Conservation (phyloP, 169 alveolate species). For the Plasmodium coatneyi region DNA sequence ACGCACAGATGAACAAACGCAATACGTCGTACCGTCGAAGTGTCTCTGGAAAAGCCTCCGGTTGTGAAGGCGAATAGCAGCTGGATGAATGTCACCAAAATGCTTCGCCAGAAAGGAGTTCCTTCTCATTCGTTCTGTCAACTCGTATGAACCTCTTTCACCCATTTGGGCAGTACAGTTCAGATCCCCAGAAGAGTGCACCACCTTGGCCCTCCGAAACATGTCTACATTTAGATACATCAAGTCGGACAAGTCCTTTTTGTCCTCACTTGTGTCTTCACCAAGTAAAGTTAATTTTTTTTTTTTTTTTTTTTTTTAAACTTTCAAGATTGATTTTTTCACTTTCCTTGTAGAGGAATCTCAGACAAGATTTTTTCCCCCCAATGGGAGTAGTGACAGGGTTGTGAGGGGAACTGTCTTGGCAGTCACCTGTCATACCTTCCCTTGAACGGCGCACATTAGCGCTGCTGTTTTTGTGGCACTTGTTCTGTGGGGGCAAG, state of each 20-base stretch:
- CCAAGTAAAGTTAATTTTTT: neutral
- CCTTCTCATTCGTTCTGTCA: neutral
- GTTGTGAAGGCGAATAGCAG: conserved; percentile 57
- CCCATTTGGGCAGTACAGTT: neutral
- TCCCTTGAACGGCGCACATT: neutral
- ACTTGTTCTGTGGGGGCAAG: neutral
- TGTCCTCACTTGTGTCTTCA: neutral
- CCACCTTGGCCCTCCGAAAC: conserved; percentile 8
- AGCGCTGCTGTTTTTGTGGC: neutral
- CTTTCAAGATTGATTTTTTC: conserved; percentile 10
- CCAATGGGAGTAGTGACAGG: neutral
- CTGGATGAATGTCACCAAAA: conserved; percentile 34
- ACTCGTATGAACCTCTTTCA: neutral
- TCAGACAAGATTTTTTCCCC: conserved; percentile 18
- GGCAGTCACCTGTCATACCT: neutral
- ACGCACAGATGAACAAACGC: too few relatives aligned
- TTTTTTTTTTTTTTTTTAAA: conserved; percentile 39
- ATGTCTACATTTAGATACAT: conserved; percentile 30
- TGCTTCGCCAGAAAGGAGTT: neutral
- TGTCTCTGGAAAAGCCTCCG: conserved; percentile 28
- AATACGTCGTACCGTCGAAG: conserved; percentile 9
- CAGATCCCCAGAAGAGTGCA: neutral
- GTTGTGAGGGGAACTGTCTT: neutral
- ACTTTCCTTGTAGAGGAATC: conserved; percentile 11
- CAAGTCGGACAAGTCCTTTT: neutral